phyloP scores from a whole-genome alignment of 192 early-diverging fungal species.

The Backusella sp. region DNA sequence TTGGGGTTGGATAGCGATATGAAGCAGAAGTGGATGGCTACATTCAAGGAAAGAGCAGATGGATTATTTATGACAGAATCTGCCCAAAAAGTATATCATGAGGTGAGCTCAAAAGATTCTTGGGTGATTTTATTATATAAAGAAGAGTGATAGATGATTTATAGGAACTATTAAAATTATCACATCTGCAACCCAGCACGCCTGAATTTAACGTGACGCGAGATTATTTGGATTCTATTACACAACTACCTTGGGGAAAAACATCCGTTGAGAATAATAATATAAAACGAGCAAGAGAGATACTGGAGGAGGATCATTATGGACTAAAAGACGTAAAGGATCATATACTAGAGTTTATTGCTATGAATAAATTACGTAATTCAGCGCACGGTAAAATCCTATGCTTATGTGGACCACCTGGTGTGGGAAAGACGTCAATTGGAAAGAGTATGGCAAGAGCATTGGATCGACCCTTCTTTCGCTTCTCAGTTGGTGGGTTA shows the following conservation, averaged over 20 bases:
- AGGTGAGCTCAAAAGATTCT: constrained; percentile 14
- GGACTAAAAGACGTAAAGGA: constrained; percentile 99
- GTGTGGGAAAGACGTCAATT: constrained; percentile 97
- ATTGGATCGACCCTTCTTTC: constrained; percentile 89
- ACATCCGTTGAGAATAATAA: constrained; percentile 91
- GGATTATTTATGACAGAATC: constrained; percentile 84
- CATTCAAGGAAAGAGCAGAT: constrained; percentile 83
- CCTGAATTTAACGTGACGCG: constrained; percentile 98
- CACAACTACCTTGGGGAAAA: constrained; percentile 95
- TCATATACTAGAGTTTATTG: constrained; percentile 97
- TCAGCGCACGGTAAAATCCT: constrained; percentile 98
- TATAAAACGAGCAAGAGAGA: constrained; percentile 76
- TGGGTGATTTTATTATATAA: neutral
- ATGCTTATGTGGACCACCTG: constrained; percentile 97
- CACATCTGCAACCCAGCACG: constrained; percentile 88
- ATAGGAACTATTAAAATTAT: constrained; percentile 85
- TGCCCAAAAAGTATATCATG: constrained; percentile 92
- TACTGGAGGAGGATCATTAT: constrained; percentile 98
- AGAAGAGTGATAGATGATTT: neutral
- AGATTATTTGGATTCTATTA: constrained; percentile 98
- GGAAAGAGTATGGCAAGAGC: constrained; percentile 96
- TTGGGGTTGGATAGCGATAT: constrained; percentile 94
- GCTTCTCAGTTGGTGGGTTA: constrained; percentile 97
- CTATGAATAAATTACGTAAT: constrained; percentile 91
- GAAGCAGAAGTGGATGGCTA: constrained; percentile 96